Percentiles rank a stretch among this genome's conserved stretches.
Conservation (phyloP, 495 filamentous ascomycete genomes). For the Penicillium coffeae region DNA sequence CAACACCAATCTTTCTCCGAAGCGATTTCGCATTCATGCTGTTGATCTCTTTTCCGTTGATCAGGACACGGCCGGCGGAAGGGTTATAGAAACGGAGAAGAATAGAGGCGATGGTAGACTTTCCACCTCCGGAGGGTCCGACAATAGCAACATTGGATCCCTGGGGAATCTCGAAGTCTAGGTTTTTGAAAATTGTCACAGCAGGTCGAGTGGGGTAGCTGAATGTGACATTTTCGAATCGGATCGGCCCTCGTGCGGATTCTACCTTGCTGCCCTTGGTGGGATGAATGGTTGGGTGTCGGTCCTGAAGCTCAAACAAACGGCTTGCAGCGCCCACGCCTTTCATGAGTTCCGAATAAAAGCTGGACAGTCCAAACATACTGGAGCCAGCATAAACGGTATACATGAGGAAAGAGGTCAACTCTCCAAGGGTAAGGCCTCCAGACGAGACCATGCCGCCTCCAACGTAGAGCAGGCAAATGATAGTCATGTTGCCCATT, state of each 20-base stretch:
- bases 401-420: constrained; percentile 99
- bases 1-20: constrained; percentile 90
- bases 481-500: constrained; percentile 91
- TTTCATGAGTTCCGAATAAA: constrained; percentile 99
- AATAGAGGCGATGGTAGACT: constrained; percentile 87
- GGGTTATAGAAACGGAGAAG: constrained; percentile 89
- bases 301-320: constrained; percentile 93
- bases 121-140: constrained; percentile 90
- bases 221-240: constrained; percentile 79
- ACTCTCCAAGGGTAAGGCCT: constrained; percentile 80
- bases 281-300: constrained; percentile 77
- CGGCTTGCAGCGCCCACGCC: constrained; percentile 93
- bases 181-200: constrained; percentile 82
- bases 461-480: constrained; percentile 87
- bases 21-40: constrained; percentile 91
- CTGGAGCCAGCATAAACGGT: constrained; percentile 87
- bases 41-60: constrained; percentile 79
- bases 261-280: constrained; percentile 73
- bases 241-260: constrained; percentile 82
- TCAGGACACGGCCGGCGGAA: constrained; percentile 69
- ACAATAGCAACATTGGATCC: constrained; percentile 95
- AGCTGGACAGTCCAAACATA: constrained; percentile 88
- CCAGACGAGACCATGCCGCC: constrained; percentile 85
- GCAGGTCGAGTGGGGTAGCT: constrained; percentile 88
- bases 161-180: constrained; percentile 86